These are phyloP conservation scores for Epithele typhae DNA, from an alignment of 768 basidiomycete genomes.

Conservation along the genomic window DNA sequence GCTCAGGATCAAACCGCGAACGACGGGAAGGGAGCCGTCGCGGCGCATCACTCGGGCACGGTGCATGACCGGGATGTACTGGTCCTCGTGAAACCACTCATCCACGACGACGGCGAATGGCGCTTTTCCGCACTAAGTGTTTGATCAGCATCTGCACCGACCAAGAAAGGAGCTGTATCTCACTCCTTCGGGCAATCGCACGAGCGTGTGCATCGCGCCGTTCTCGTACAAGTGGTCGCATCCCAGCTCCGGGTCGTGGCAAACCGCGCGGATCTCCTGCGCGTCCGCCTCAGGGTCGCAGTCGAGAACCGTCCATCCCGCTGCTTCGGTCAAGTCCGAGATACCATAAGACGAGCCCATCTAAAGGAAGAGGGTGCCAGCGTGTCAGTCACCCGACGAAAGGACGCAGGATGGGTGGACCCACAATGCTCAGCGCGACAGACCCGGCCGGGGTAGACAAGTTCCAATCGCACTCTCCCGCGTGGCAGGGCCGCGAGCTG, in stretches of 20 bases:
- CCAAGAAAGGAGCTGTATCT: neutral
- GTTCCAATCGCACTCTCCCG: constrained; percentile 13
- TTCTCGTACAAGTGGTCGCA: constrained; percentile 39
- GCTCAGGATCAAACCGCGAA: constrained; percentile 35
- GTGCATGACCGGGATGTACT: constrained; percentile 34
- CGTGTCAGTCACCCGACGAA: too few relatives aligned
- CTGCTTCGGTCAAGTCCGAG: constrained; percentile 38
- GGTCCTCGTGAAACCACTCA: constrained; percentile 39
- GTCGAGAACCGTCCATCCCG: constrained; percentile 48
- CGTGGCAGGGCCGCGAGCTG: constrained; percentile 12
- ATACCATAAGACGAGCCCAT: constrained; percentile 20
- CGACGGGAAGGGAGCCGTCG: constrained; percentile 33
- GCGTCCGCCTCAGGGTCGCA: constrained; percentile 37
- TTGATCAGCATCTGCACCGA: too few relatives aligned
- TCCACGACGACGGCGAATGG: constrained; percentile 34
- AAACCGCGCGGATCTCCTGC: constrained; percentile 48
- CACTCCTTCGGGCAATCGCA: constrained; percentile 37
- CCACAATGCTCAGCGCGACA: constrained; percentile 11
- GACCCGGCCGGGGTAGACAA: constrained; percentile 3
- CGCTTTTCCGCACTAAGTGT: constrained; percentile 19
- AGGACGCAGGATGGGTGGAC: neutral
- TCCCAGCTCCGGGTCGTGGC: constrained; percentile 27
- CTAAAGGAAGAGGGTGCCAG: neutral
- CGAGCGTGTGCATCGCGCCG: constrained; percentile 43
- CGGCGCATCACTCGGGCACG: constrained; percentile 28